Base-by-base conservation (phyloP, 1,284 basidiomycete species). In the Phellopilus nigrolimitatus region DNA sequence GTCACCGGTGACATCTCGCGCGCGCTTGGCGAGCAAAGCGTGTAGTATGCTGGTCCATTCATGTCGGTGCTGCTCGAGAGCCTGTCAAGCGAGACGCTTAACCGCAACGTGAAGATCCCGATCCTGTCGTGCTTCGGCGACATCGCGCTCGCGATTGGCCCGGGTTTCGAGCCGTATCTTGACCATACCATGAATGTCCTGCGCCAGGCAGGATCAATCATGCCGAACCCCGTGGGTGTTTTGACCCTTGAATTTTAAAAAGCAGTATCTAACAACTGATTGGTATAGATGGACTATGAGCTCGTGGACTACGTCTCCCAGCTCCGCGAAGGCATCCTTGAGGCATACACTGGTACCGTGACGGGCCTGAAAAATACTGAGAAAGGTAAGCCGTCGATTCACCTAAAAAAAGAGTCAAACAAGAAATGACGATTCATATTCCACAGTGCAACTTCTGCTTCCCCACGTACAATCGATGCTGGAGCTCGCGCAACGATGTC, bases 91-190 rank as follows among this genome's bases (percentile, higher is more conserved):
- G 87, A 95, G 0, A 83, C 92, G 33, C 75, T 99, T 54, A 90
- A 94, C 66, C 82, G 95, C 49, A 91, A 89, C 59, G 97, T 98
- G 64, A 99, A 99, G 78, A 95, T 98, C 38, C 87, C 89, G 12
- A 93, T 98, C 60, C 72, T 99, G 55, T 87, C 90, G 12, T 94
- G 91, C 69, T 99, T 99, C 63, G 97, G 97, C 30, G 95, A 99
- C 66, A 89, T 99, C 58, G 95, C 95, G 6, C 76, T 99, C 19
- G 95, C 97, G 1, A 88, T 97, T 57, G 93, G 92, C 1, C 71
- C 80, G 7, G 74, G 74, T 9, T 99, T 97, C 66, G 88, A 91
- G 62, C 93, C 93, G 1, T 99, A 89, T 69, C 75, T 97, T 44
- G 82, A 85, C 55, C 91, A 90, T 7, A 91, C 92, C 3, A 95